Percentiles rank a stretch among this genome's conserved stretches.
These are phyloP conservation scores for Ganoderma lucidum DNA, from an alignment of 1,284 basidiomycete genomes.

Conservation along the genomic window DNA sequence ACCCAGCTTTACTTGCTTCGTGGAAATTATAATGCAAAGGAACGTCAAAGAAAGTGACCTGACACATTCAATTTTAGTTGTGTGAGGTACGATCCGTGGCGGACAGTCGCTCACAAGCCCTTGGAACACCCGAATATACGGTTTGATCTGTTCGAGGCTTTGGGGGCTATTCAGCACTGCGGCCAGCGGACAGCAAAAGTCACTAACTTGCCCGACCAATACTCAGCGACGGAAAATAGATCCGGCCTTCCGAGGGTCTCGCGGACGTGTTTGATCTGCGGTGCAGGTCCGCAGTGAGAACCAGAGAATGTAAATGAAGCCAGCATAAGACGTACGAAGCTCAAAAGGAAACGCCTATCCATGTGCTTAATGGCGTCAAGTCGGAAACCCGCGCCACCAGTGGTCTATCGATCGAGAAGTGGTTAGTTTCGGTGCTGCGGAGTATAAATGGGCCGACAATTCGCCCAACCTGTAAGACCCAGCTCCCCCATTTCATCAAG, in stretches of 20 bases:
- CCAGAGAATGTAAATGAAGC: slow-evolving; percentile 48
- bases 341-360: slow-evolving; percentile 67
- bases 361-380: slow-evolving; percentile 92
- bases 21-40: slow-evolving; percentile 79
- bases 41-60: slow-evolving; percentile 84
- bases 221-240: slow-evolving; percentile 79
- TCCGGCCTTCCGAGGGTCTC: slow-evolving; percentile 50
- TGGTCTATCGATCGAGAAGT: slow-evolving; percentile 58
- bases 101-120: slow-evolving; percentile 57
- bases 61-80: slow-evolving; percentile 8
- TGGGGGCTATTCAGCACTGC: slow-evolving; percentile 3
- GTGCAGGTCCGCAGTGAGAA: slow-evolving; percentile 31
- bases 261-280: slow-evolving; percentile 61
- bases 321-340: slow-evolving; percentile 60
- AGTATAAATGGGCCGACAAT: slow-evolving; percentile 1
- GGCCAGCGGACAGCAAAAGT: background rate
- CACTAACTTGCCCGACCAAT: slow-evolving; percentile 74
- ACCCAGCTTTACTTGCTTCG: slow-evolving; percentile 64
- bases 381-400: slow-evolving; percentile 83
- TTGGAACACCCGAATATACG: slow-evolving; percentile 66
- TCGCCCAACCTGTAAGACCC: slow-evolving; percentile 65
- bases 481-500: slow-evolving; percentile 70
- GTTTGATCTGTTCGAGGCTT: slow-evolving; percentile 60
- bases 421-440: slow-evolving; percentile 7
- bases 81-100: background rate